These are phyloP conservation scores for Pseudogymnoascus sp. DNA, from an alignment of 2,329 filamentous ascomycete genomes.

Conservation along the genomic window DNA sequence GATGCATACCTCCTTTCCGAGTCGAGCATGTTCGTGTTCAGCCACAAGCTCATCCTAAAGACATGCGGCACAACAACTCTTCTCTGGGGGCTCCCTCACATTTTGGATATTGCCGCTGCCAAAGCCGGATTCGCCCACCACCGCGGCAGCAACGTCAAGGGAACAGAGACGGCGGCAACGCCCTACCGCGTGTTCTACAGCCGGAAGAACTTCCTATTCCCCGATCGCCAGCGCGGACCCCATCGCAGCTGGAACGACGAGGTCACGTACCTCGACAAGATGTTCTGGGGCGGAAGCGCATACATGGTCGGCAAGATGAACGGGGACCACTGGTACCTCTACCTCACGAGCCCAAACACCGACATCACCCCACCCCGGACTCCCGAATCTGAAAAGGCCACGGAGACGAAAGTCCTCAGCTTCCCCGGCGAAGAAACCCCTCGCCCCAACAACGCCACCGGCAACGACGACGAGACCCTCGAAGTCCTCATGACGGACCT, in stretches of 20 bases:
- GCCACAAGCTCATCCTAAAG: conserved; percentile 98
- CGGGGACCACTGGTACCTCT: conserved; percentile 97
- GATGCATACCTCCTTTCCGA: conserved; percentile 96
- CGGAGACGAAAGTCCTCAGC: conserved; percentile 30
- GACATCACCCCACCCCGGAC: conserved; percentile 76
- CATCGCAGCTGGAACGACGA: conserved; percentile 98
- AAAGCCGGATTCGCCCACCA: conserved; percentile 84
- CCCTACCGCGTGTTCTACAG: conserved; percentile 98
- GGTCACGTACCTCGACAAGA: conserved; percentile 84
- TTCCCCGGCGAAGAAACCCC: conserved; percentile 26
- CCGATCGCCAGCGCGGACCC: conserved; percentile 86
- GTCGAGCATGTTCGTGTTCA: conserved; percentile 99
- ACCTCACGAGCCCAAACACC: conserved; percentile 82
- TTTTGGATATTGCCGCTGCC: conserved; percentile 84
- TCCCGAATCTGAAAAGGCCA: conserved; percentile 48
- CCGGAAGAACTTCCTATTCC: conserved; percentile 96
- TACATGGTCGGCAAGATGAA: conserved; percentile 99
- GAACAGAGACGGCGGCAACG: conserved; percentile 70
- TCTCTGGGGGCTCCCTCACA: conserved; percentile 78
- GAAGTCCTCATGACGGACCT: conserved; percentile 70
- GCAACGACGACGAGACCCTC: conserved; percentile 65
- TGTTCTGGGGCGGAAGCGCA: conserved; percentile 86
- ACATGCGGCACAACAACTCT: conserved; percentile 96
- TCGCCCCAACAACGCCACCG: conserved; percentile 18
- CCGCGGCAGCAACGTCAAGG: conserved; percentile 52